phyloP scores from a whole-genome alignment of 306 rosid species.

The Begonia masoniana region DNA sequence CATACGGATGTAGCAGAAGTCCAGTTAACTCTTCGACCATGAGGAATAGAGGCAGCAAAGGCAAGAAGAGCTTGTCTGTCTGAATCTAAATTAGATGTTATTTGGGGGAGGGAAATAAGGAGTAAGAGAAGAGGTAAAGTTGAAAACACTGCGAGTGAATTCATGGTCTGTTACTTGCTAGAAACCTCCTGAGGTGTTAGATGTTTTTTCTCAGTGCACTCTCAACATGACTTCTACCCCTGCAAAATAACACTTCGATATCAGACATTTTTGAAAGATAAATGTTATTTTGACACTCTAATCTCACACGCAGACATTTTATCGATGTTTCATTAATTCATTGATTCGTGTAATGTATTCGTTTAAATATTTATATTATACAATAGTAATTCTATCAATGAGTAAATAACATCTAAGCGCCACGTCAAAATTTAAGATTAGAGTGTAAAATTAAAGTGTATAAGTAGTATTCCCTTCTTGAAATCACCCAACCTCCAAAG shows the following conservation, averaged over 20 bases:
- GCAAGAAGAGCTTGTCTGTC: slow-evolving; percentile 76
- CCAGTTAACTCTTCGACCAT: slow-evolving; percentile 61
- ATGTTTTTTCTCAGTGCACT: slow-evolving; percentile 5
- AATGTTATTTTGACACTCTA: too few relatives aligned
- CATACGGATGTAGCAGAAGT: slow-evolving; percentile 42
- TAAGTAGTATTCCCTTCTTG: neutral
- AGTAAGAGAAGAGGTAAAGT: slow-evolving; percentile 17
- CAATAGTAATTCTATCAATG: too few relatives aligned
- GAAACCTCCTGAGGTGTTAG: slow-evolving; percentile 9
- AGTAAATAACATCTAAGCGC: too few relatives aligned
- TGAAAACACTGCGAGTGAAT: slow-evolving; percentile 18
- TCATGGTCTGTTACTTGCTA: slow-evolving; percentile 28
- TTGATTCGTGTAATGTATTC: too few relatives aligned
- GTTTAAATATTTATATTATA: too few relatives aligned
- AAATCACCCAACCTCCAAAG: too few relatives aligned
- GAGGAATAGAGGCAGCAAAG: slow-evolving; percentile 55
- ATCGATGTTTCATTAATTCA: too few relatives aligned
- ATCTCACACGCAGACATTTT: too few relatives aligned
- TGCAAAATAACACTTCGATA: slow-evolving; percentile 14
- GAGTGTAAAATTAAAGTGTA: too few relatives aligned
- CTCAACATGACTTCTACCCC: slow-evolving; percentile 30
- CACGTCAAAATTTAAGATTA: too few relatives aligned
- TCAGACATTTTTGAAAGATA: neutral
- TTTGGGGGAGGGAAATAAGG: slow-evolving; percentile 16
- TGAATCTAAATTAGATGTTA: slow-evolving; percentile 41